Evolutionary conservation across 2,329 filamentous ascomycete species (phyloP), one percentile per base, ranked within the genome.

Genomic region (Alternaria brassicicola): DNA sequence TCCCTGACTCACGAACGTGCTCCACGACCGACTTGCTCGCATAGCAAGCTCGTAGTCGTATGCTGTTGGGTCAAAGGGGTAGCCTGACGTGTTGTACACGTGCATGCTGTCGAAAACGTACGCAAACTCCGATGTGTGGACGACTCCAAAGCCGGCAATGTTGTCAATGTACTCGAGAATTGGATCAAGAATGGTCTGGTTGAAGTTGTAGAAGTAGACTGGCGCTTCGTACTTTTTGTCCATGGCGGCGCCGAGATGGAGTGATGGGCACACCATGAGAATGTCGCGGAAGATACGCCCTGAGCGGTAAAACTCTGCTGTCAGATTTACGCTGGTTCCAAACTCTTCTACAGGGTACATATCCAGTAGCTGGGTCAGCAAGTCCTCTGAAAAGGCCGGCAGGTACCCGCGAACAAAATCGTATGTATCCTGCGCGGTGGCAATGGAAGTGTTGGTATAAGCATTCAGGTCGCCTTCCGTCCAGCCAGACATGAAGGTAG

Each of bases 101-200:
- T 79, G 56, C 23, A 74, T 60, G 39, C 64, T 75, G 21, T 65
- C 83, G 57, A 82, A 85, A 3, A 84, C 72, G 68, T 85, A 86
- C 5, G 82, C 79, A 25, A 85, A 81, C 50, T 86, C 84, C 0
- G 82, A 81, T 0, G 82, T 83, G 66, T 86, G 84, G 5, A 83
- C 75, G 0, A 80, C 73, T 26, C 83, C 83, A 5, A 81, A 64
- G 1, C 80, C 80, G 1, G 76, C 71, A 3, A 72, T 61, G 9
- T 76, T 75, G 21, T 63, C 63, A 7, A 59, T 41, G 3, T 72
- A 50, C 9, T 71, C 69, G n/a, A 85, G 66, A 28, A 82, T 76
- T 0, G 78, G 75, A 3, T 78, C 80, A 2, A 84, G 71, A n/a
- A 86, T 76, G 0, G 84, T 86, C 64, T 85, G 83, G 67, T 86